Evolutionary conservation across 257 asterid species (phyloP).

Genomic region (Capsicum baccatum): DNA sequence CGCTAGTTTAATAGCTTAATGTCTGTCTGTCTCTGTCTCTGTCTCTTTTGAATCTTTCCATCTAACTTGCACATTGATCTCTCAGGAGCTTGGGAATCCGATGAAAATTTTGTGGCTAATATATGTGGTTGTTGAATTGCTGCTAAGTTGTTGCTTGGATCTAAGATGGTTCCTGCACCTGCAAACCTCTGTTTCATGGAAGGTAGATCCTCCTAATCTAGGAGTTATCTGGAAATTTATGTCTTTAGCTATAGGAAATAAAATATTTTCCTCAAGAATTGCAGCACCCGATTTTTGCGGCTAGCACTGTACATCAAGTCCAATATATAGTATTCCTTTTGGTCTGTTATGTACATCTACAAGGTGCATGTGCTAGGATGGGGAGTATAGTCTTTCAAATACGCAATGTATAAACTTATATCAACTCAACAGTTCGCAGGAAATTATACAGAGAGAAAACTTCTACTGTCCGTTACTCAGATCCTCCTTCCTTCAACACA

Average conservation of each 20-base stretch:
- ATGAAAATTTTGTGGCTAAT: constrained; percentile 26
- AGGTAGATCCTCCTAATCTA: constrained; percentile 17
- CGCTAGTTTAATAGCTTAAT: neutral
- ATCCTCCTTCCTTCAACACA: neutral
- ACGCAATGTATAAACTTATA: neutral
- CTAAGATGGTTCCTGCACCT: neutral
- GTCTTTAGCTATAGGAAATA: constrained; percentile 21
- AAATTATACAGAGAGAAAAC: neutral
- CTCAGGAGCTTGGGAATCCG: constrained; percentile 48
- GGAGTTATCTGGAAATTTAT: constrained; percentile 14
- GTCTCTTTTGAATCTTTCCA: neutral
- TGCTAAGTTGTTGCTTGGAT: constrained; percentile 13
- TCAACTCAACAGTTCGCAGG: constrained; percentile 11
- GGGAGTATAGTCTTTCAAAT: constrained; percentile 10
- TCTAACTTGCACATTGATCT: neutral
- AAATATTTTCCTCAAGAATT: constrained; percentile 18
- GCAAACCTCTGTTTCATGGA: constrained; percentile 11
- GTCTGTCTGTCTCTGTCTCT: neutral
- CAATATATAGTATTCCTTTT: neutral
- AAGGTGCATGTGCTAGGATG: constrained; percentile 22
- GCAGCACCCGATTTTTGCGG: constrained; percentile 2
- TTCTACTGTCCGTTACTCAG: neutral
- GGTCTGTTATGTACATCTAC: constrained; percentile 15
- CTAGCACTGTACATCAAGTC: constrained; percentile 23
- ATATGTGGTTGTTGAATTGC: constrained; percentile 10